Base-by-base conservation (phyloP, 1,139 yeast genomes). In the Suhomyces anneliseae region DNA sequence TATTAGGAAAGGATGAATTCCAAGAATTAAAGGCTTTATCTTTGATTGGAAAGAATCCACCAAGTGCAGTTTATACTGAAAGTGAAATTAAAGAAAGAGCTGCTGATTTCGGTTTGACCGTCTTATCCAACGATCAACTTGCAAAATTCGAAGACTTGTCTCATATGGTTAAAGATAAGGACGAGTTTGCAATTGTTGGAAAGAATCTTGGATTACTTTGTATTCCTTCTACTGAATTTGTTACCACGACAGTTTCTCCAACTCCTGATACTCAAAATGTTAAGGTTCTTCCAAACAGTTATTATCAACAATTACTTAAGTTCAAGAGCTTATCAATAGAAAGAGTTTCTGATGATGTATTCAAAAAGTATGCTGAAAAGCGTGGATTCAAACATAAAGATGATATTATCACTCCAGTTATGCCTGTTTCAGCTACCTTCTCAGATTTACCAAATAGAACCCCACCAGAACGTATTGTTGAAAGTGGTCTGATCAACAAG, bases 261-360 rank as follows among this genome's bases (percentile, higher is more conserved):
- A 65, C 64, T 8, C 82, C 87, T 2, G 87, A 83, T 50, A 64
- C 74, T n/a, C 66, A 69, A 10, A 79, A 80, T 54, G 84, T 84
- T 34, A 83, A 83, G 46, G 82, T 84, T 7, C 60, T 86, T 35
- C 90, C 92, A 11, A 69, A 78, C 8, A 74, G 82, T 4, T 85
- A 85, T 59, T 86, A 83, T 62, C 78, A 78, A 54, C 82, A 81
- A 59, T 65, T 85, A 52, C 64, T 80, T 15, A 72, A 70, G 46
- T 69, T 69, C 42, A 81, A 76, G 48, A 55, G 68, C 2, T 57
- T 76, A 54, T 66, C 72, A 24, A 62, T 79, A 45, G 81, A 77
- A 40, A 73, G 73, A 50, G 67, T 79, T 2, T 56, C 72, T 0
- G 79, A 79, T 48, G 83, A 76, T 9, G 68, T 65, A 5, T 68